These are phyloP conservation scores for Pseudomicrostroma phylloplanum DNA, from an alignment of 1,284 basidiomycete genomes.

Conservation along the genomic window DNA sequence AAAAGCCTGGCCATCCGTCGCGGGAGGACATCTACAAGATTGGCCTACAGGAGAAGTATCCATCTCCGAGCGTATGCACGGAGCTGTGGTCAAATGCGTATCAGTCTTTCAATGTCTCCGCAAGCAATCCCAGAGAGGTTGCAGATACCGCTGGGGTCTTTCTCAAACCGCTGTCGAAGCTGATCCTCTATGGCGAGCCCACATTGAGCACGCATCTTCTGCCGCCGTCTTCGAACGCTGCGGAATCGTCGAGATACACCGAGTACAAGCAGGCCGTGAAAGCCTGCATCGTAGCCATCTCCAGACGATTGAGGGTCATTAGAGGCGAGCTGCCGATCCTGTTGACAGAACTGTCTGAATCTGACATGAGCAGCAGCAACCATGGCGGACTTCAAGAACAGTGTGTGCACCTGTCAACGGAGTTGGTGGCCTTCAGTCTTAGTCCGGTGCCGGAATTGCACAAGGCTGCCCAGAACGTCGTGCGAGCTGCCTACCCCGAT, in stretches of 20 bases:
- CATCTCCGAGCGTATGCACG: constrained; percentile 21
- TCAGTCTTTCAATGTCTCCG: constrained; percentile 13
- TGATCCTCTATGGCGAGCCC: constrained; percentile 23
- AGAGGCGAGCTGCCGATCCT: constrained; percentile 21
- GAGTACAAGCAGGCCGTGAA: constrained; percentile 24
- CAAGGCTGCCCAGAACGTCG: constrained; percentile 31
- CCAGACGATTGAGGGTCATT: constrained; percentile 22
- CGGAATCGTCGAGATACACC: constrained; percentile 17
- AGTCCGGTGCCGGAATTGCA: constrained; percentile 33
- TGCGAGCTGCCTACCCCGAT: constrained; percentile 34
- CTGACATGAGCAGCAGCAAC: constrained; percentile 8
- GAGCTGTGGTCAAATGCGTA: constrained; percentile 30
- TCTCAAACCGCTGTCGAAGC: constrained; percentile 21
- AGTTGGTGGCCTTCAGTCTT: constrained; percentile 30
- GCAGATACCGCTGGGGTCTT: constrained; percentile 22
- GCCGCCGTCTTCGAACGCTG: constrained; percentile 14
- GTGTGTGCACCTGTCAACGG: constrained; percentile 25
- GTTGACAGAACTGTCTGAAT: constrained; percentile 29
- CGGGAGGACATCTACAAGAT: constrained; percentile 18
- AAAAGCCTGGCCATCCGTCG: background rate
- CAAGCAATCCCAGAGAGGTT: constrained; percentile 6
- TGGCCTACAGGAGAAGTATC: constrained; percentile 17
- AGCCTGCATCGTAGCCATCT: constrained; percentile 21
- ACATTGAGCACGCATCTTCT: constrained; percentile 27
- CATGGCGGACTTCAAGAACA: constrained; percentile 28